These are phyloP conservation scores for Echites panduratus DNA, from an alignment of 257 asterid genomes.

Conservation along the genomic window DNA sequence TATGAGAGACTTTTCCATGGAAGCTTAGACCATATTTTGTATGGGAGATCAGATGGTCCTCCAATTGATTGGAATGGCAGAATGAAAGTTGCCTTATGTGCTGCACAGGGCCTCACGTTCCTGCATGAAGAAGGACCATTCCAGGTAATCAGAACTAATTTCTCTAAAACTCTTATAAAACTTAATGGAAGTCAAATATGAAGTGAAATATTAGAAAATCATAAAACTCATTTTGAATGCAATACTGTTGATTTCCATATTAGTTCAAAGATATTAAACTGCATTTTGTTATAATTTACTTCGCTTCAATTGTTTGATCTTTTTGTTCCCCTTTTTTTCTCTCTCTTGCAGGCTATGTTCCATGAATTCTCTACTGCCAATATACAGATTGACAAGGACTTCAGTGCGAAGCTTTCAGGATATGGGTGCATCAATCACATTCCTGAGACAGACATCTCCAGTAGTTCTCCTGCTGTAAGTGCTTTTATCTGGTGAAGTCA, in stretches of 20 bases:
- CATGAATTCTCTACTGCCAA: conserved; percentile 83
- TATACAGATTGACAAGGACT: conserved; percentile 91
- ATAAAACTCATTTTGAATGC: neutral
- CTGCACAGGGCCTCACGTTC: conserved; percentile 93
- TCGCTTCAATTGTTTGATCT: conserved; percentile 11
- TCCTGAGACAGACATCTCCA: conserved; percentile 72
- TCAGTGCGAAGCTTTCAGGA: conserved; percentile 93
- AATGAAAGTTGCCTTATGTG: conserved; percentile 82
- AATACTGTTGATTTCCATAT: neutral
- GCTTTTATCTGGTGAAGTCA: neutral
- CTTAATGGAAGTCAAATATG: neutral
- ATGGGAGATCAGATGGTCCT: conserved; percentile 89
- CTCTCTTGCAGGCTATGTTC: conserved; percentile 77
- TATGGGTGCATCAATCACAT: conserved; percentile 83
- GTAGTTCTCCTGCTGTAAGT: conserved; percentile 50
- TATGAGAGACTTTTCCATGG: conserved; percentile 86
- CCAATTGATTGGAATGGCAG: conserved; percentile 95
- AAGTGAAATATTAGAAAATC: neutral
- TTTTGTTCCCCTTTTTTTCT: conserved; percentile 1
- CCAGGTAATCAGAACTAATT: conserved; percentile 49
- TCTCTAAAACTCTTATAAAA: neutral
- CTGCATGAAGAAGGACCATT: conserved; percentile 97
- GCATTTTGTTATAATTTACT: conserved; percentile 9
- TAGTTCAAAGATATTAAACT: neutral
- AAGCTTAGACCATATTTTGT: conserved; percentile 76